These are phyloP conservation scores for Parafenestella ontariensis DNA, from an alignment of 2,329 filamentous ascomycete genomes.

Conservation along the genomic window DNA sequence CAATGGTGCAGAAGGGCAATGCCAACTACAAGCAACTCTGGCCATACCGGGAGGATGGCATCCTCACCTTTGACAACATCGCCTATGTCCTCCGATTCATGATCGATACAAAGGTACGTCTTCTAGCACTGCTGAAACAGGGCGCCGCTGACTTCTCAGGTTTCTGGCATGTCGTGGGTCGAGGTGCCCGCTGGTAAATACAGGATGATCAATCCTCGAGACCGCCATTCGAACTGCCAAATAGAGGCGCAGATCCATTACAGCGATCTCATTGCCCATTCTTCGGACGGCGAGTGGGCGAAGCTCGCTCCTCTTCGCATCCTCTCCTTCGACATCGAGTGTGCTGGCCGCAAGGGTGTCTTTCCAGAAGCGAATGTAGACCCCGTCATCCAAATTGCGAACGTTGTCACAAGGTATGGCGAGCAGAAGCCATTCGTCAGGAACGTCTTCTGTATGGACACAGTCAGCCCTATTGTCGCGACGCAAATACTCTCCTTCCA, in stretches of 20 bases:
- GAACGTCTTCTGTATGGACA: constrained; percentile 95
- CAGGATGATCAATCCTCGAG: constrained; percentile 68
- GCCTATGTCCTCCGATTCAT: constrained; percentile 96
- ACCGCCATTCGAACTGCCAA: constrained; percentile 90
- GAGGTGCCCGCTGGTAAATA: constrained; percentile 80
- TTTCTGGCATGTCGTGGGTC: constrained; percentile 97
- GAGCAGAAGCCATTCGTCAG: constrained; percentile 94
- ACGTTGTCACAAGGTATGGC: constrained; percentile 92
- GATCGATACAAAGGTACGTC: constrained; percentile 84
- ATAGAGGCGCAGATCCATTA: constrained; percentile 91
- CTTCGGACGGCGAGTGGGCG: constrained; percentile 91
- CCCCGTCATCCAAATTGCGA: constrained; percentile 97
- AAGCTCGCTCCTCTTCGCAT: constrained; percentile 96
- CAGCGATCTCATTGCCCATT: constrained; percentile 82
- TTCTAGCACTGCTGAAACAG: neutral
- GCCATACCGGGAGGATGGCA: constrained; percentile 67
- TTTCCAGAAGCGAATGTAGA: constrained; percentile 93
- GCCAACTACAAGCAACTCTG: constrained; percentile 94
- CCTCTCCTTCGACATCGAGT: constrained; percentile 98
- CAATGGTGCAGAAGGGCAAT: constrained; percentile 73
- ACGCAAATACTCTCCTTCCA: constrained; percentile 88
- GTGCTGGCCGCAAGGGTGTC: constrained; percentile 94
- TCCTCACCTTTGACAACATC: constrained; percentile 94
- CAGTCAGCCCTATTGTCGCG: constrained; percentile 91
- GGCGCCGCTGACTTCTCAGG: constrained; percentile 53